Conservation (phyloP, 768 basidiomycete genomes). For the Mrakia blollopis region DNA sequence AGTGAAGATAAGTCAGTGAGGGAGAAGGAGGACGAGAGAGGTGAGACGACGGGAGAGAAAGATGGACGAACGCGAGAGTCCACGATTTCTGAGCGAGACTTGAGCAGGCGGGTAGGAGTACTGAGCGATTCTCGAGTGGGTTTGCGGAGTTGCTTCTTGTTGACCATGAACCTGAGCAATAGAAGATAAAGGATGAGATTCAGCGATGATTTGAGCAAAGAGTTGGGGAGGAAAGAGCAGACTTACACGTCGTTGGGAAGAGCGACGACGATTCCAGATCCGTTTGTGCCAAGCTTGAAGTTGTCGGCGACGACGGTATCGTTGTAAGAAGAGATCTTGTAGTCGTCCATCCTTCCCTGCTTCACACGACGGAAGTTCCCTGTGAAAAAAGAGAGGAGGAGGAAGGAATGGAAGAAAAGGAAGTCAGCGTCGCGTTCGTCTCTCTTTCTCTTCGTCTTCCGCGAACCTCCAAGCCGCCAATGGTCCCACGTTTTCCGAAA, state of each 20-base stretch:
- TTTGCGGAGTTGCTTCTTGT: constrained; percentile 85
- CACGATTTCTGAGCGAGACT: constrained; percentile 28
- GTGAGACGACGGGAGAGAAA: neutral
- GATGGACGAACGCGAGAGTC: constrained; percentile 20
- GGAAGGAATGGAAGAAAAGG: neutral
- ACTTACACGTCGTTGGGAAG: constrained; percentile 74
- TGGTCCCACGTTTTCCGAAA: too few relatives aligned
- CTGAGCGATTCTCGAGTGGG: constrained; percentile 58
- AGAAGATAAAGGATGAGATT: neutral
- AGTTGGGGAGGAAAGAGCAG: neutral
- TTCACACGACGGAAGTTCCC: constrained; percentile 93
- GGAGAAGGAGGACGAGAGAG: neutral
- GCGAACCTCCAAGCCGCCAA: too few relatives aligned
- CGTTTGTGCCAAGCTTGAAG: constrained; percentile 96
- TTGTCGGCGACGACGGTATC: constrained; percentile 93
- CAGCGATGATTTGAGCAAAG: neutral
- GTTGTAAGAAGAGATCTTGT: constrained; percentile 54
- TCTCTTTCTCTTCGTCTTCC: neutral
- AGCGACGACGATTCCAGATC: constrained; percentile 87
- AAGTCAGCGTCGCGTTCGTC: neutral
- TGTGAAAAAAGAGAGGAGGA: constrained; percentile 27
- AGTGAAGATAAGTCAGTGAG: neutral
- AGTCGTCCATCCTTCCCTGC: constrained; percentile 81
- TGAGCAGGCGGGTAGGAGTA: constrained; percentile 27
- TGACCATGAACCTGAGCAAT: constrained; percentile 57